A percentile compares a stretch with the other conserved stretches of the same genome.
Evolutionary conservation across 164 flowering plant species (phyloP).

Genomic region (Stephania yunnanensis): DNA sequence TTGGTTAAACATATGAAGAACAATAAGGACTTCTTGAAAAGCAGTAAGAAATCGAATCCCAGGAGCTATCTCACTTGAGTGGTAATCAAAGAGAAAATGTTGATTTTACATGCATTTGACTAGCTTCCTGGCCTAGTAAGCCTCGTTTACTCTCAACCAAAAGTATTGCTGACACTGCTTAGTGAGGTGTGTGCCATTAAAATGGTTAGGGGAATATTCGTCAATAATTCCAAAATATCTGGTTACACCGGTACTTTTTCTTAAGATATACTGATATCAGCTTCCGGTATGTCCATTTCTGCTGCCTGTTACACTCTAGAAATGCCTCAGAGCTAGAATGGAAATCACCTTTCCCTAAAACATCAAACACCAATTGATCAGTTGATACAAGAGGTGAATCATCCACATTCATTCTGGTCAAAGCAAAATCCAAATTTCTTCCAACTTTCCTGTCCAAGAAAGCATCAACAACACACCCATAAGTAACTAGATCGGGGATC

Average conservation of each 20-base stretch:
- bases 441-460: constrained; percentile 66
- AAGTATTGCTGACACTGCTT: neutral
- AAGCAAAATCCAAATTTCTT: constrained; percentile 64
- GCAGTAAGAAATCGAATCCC: too few species aligned
- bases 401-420: constrained; percentile 44
- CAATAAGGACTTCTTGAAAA: too few species aligned
- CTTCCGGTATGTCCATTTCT: constrained; percentile 54
- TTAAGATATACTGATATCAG: constrained; percentile 48
- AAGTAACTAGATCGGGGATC: constrained; percentile 85
- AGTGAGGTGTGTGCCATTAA: neutral
- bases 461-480: constrained; percentile 83
- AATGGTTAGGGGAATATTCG: constrained; percentile 4
- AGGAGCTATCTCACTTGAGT: too few species aligned
- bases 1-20: too few species aligned
- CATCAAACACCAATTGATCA: constrained; percentile 71
- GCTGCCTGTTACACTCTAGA: constrained; percentile 44
- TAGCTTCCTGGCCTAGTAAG: neutral
- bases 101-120: neutral
- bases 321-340: constrained; percentile 63
- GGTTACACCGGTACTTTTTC: constrained; percentile 61
- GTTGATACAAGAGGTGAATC: constrained; percentile 41
- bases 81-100: neutral
- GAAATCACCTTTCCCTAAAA: constrained; percentile 84
- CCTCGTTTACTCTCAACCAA: neutral
- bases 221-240: constrained; percentile 91